Conservation (phyloP, 2,329 filamentous ascomycete species). For the Leptographium procerum region DNA sequence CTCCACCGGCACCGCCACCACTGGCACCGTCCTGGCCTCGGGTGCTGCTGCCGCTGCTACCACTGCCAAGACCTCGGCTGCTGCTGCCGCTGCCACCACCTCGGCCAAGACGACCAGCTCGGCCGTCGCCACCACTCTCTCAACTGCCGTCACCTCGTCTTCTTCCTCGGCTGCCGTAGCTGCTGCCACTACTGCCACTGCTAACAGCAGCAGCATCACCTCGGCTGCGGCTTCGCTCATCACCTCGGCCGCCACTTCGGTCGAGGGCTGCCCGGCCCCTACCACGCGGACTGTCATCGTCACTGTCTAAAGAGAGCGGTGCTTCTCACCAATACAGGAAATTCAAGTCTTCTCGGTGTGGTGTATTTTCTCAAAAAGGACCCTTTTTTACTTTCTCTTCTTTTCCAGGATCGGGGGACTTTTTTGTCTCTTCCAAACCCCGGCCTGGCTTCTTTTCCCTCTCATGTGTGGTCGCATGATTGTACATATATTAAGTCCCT, state of each 20-base stretch:
- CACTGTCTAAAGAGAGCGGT: slow-evolving; percentile 24
- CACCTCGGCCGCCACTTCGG: neutral
- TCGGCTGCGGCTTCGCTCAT: neutral
- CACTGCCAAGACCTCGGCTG: neutral
- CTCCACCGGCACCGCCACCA: slow-evolving; percentile 1
- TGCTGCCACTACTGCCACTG: neutral
- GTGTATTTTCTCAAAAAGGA: neutral
- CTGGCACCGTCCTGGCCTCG: neutral
- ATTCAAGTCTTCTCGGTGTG: no score
- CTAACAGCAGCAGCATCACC: neutral
- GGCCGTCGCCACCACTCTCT: neutral
- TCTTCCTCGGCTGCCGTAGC: neutral
- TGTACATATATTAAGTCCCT: neutral
- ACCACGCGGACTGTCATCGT: neutral
- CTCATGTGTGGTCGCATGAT: neutral
- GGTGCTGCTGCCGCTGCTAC: neutral
- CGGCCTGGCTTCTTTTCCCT: neutral
- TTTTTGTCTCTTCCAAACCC: neutral
- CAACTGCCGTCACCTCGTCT: neutral
- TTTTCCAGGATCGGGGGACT: neutral
- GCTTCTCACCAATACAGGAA: no score
- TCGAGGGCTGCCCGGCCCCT: neutral
- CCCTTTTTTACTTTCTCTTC: neutral
- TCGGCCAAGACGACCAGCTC: neutral
- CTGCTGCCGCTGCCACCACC: neutral